Evolutionary conservation across 1,284 basidiomycete species (phyloP), one percentile per base, ranked within the genome.

Genomic region (Cryptococcus maquisensis): DNA sequence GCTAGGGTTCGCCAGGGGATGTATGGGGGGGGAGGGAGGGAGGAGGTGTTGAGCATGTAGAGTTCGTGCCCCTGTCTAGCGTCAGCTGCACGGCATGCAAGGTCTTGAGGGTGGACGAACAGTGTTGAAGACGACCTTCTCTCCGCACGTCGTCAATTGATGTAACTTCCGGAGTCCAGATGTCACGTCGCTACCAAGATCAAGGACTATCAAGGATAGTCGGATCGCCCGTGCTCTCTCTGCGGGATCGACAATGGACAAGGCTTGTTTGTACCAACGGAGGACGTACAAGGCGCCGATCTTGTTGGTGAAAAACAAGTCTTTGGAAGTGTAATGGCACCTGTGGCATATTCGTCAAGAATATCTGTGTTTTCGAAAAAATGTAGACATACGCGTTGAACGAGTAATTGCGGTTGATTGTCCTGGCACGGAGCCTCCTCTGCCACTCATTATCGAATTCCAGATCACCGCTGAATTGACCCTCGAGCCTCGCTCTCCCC

Each of bases 321-420:
- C 66, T 0, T 38, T 54, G 2, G 57, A 41, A 5, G 69, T 71
- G 46, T 59, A 72, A 41, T 74, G 72, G 32, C 64, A 64, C 0
- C 66, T 67, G 37, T 18, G 48, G 21, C 4, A 45, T 20, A 21
- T 48, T 23, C 15, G 16, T 32, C 47, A 44, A 4, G 9, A n/a
- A n/a, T 6, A 44, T 16, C 20, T 10, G n/a, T n/a, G n/a, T n/a
- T n/a, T n/a, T n/a, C n/a, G n/a, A 26, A 46, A 2, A 45, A 15
- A 15, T 5, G 3, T 18, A 10, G 7, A 62, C 63, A 60, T 46
- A 64, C 60, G 66, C 67, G 2, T 57, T 51, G 47, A 69, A 67
- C 12, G 51, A 47, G n/a, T 46, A 32, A 9, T 39, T 15, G 10
- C 15, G 21, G 36, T 26, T 20, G 43, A 28, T 43, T 42, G 7